These are phyloP conservation scores for Curvularia spicifera DNA, from an alignment of 2,329 filamentous ascomycete species.

Conservation along the genomic window DNA sequence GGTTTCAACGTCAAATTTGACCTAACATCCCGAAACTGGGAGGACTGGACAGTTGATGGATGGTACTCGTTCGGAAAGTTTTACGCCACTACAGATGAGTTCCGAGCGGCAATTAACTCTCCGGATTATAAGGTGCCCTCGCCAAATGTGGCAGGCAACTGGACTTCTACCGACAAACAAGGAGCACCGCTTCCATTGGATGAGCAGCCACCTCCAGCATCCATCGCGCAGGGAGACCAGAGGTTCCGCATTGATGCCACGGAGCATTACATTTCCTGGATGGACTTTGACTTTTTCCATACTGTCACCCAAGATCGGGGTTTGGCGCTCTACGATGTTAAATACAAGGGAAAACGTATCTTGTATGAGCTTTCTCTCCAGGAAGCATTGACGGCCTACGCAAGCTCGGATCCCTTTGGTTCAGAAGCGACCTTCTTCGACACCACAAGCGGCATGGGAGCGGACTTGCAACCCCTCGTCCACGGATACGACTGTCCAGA, in stretches of 20 bases:
- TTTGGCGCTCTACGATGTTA: constrained; percentile 59
- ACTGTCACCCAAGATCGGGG: constrained; percentile 58
- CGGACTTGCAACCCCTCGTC: constrained; percentile 52
- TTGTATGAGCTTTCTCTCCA: constrained; percentile 63
- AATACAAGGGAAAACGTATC: constrained; percentile 61
- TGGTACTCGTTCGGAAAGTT: constrained; percentile 64
- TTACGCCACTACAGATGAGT: constrained; percentile 58
- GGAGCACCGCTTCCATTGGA: constrained; percentile 54
- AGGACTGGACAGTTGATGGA: constrained; percentile 58
- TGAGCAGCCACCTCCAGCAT: constrained; percentile 60
- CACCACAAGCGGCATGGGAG: constrained; percentile 57
- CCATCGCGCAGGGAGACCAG: constrained; percentile 53
- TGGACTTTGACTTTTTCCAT: constrained; percentile 62
- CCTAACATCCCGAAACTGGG: constrained; percentile 59
- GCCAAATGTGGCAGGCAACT: constrained; percentile 57
- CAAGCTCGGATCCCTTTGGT: constrained; percentile 57
- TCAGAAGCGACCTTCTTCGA: constrained; percentile 58
- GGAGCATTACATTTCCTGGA: constrained; percentile 58
- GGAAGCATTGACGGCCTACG: constrained; percentile 62
- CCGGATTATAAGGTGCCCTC: constrained; percentile 55
- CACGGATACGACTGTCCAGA: constrained; percentile 61
- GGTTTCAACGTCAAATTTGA: constrained; percentile 54
- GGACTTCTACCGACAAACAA: constrained; percentile 54
- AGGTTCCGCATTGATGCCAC: constrained; percentile 54
- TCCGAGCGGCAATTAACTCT: constrained; percentile 54